Evolutionary conservation across 106 monocot species (phyloP), one percentile per base, ranked within the genome.

Genomic region (Dioscorea alata): DNA sequence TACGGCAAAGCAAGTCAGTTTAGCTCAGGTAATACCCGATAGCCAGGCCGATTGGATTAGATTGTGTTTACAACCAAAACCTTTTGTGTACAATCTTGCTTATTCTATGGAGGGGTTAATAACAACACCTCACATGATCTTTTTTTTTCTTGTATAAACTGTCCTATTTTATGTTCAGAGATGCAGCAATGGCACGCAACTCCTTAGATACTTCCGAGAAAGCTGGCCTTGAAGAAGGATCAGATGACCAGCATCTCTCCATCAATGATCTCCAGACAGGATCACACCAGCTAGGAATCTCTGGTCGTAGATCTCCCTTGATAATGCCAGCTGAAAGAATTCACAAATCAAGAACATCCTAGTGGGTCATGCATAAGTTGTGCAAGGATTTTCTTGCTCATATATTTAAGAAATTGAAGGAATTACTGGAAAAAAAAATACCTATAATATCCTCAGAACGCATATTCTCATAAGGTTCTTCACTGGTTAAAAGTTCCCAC

Each of bases 401-500:
- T 42, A 42, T 10, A 42, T 42, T 42, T 42, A 42, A 8, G 42
- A 42, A 42, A 42, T 42, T 42, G 6, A 42, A 10, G 0, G 42
- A 42, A 42, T 42, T 10, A 10, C 6, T 5, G 10, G 42, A 42
- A 42, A 34, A 34, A 34, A 7, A 42, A 42, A 10, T 83, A 92
- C 97, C 97, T 62, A 97, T 92, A 67, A 97, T 83, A 16, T 84
- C 80, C 74, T 86, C 88, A 81, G 77, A 81, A 68, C 68, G 86
- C 89, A 85, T 92, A 49, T 83, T 89, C 53, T 86, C 71, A 58
- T 97, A 97, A 53, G 97, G 97, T 25, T 97, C 97, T 73, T 97
- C 92, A 54, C 89, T 92, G 53, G 97, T 97, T 56, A 97, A 92
- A 57, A 97, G 69, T 72, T 97, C 97, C 97, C 97, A 97, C 97